Conservation (phyloP, 78 protist species). For the Dictyostelium discoideum region dicty_2.7 NC_007088.5:4526001-4526500, state of each 20-base stretch:
- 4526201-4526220: not conserved
- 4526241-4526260: not conserved
- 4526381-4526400: not conserved
- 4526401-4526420: not conserved
- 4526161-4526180: not conserved
- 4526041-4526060: not conserved
- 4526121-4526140: not conserved
- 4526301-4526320: not conserved
- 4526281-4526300: not conserved
- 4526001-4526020: conserved; percentile 1
- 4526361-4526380: not conserved
- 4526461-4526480: too few species aligned
- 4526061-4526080: not conserved
- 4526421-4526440: not conserved
- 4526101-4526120: not conserved
- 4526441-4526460: too few species aligned
- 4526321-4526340: not conserved
- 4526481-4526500: too few species aligned
- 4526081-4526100: not conserved
- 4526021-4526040: not conserved
- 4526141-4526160: not conserved
- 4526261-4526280: not conserved
- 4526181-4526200: not conserved
- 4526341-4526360: not conserved
- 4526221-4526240: not conserved